Evolutionary conservation across 345 rosid genomes (phyloP), one percentile per base, ranked within the genome.

Genomic region (Eucalyptus pauciflora): DNA sequence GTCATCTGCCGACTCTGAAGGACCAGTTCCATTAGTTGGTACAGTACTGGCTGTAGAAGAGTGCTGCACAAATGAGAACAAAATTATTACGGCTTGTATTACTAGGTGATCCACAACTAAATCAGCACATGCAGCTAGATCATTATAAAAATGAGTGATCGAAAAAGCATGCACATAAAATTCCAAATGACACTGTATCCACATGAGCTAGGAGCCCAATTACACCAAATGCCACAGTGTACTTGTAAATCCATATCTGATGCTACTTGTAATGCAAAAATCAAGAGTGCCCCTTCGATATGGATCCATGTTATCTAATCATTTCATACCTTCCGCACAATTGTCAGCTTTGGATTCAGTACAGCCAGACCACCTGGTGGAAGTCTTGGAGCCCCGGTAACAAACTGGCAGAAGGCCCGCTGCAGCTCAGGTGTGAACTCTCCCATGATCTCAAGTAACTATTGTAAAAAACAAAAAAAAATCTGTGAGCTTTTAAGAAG

Each of bases 311-410:
- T 76, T 76, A 20, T 76, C 83, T 76, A 20, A 18, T 76, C 48
- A 18, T 86, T 86, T 60, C 67, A 89, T 96, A 98, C 99, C 99
- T 98, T 98, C 93, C 99, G 94, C 89, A 98, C 99, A 46, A 98
- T 98, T 48, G 99, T 98, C 89, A 98, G 92, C 93, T 96, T 98
- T 58, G 99, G 99, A 91, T 95, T 97, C 80, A 98, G 91, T 87
- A 97, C 99, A 5, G 99, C 99, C 91, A 98, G 90, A 87, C 99
- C 99, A 87, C 99, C 99, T 49, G 99, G 99, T 76, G 99, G 99
- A 91, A 98, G 96, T 91, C 99, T 93, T n/a, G 99, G 99, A 87
- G 99, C 99, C 88, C 99, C 99, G 25, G 99, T 98, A 56, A 98
- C 99, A 91, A 97, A 98, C 86, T 96, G 99, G 93, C 99, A 98